Percentiles rank a stretch among this genome's conserved stretches.
phyloP scores from a whole-genome alignment of 495 filamentous ascomycete genomes.

The Cladorrhinum samala region DNA sequence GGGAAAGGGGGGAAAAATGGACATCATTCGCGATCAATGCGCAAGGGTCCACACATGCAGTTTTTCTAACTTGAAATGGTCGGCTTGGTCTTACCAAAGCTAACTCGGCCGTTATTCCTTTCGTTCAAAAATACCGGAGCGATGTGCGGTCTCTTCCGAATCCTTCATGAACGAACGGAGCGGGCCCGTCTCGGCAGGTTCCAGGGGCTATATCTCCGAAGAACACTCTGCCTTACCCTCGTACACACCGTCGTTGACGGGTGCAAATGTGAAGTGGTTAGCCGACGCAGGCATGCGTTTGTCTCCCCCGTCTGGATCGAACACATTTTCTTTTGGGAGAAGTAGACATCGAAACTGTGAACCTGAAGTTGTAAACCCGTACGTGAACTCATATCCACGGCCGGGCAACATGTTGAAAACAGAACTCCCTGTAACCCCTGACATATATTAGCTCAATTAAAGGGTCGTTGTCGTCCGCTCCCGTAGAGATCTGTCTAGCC shows the following conservation, averaged over 20 bases:
- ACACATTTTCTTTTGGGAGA: too few species aligned
- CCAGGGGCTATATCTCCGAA: conserved; percentile 3
- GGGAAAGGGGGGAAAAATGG: not conserved
- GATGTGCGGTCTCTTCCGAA: too few species aligned
- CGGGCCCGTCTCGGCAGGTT: conserved; percentile 4
- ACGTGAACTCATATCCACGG: too few species aligned
- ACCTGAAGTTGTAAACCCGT: too few species aligned
- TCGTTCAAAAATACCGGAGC: too few species aligned
- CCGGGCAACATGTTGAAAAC: not conserved
- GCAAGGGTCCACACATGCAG: not conserved
- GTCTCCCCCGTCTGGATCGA: too few species aligned
- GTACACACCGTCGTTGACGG: not conserved
- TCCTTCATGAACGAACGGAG: not conserved
- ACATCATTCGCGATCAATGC: not conserved
- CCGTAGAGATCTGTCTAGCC: not conserved
- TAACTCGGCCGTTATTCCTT: not conserved
- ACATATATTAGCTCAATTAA: conserved; percentile 25
- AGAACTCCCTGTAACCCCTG: conserved; percentile 13
- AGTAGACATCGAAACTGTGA: too few species aligned
- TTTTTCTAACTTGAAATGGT: not conserved
- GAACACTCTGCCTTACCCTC: too few species aligned
- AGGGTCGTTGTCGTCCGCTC: conserved; percentile 9
- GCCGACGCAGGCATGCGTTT: too few species aligned
- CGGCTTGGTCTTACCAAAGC: not conserved
- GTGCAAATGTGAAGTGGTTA: too few species aligned